Conservation (phyloP, 2,329 filamentous ascomycete species). For the Domatiomyces globalis region DNA sequence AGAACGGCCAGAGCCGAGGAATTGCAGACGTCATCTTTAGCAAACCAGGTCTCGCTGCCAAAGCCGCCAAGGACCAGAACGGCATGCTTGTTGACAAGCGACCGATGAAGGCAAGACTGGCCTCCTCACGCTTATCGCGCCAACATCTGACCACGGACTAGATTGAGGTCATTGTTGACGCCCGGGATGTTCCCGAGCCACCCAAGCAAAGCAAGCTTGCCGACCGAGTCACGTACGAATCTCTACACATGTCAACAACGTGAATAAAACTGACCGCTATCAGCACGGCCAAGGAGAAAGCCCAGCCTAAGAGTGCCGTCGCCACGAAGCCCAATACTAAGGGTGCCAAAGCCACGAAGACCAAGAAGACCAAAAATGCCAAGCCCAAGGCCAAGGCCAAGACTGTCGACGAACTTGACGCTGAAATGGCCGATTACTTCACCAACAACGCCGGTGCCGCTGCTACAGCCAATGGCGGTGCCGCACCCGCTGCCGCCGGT, state of each 20-base stretch:
- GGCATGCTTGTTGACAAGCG: constrained; percentile 79
- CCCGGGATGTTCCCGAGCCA: constrained; percentile 54
- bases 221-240: constrained; percentile 63
- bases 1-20: constrained; percentile 79
- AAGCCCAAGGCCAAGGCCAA: constrained; percentile 76
- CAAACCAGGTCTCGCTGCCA: constrained; percentile 66
- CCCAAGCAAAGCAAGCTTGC: constrained; percentile 37
- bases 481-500: constrained; percentile 33
- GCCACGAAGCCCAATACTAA: constrained; percentile 49
- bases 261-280: neutral
- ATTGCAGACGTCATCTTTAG: constrained; percentile 80
- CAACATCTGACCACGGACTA: constrained; percentile 26
- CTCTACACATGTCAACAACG: neutral
- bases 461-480: constrained; percentile 32
- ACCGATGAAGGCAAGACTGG: constrained; percentile 63
- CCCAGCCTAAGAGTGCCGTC: constrained; percentile 70
- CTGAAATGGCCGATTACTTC: constrained; percentile 97
- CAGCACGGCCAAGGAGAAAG: constrained; percentile 36
- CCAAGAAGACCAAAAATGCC: constrained; percentile 61
- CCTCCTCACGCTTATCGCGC: constrained; percentile 3
- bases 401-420: constrained; percentile 88
- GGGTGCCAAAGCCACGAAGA: constrained; percentile 35
- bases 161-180: constrained; percentile 84
- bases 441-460: constrained; percentile 33
- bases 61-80: constrained; percentile 72